phyloP scores from a whole-genome alignment of 441 rosid species.

The Aquilaria agallochum region DNA sequence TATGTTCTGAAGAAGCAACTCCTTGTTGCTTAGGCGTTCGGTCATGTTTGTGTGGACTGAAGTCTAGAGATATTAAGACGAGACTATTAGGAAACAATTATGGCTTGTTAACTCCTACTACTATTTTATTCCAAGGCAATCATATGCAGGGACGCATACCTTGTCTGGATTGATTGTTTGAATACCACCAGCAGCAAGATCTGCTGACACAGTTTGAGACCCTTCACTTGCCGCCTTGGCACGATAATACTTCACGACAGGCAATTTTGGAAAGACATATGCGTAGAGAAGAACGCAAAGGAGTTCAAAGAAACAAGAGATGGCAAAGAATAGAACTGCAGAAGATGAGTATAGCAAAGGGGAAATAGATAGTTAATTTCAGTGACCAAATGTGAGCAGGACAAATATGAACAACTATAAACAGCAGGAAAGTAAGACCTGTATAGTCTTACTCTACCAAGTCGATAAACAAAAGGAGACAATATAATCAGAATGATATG shows the following conservation, averaged over 20 bases:
- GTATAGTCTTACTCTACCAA: too few relatives aligned
- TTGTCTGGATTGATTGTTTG: slow-evolving; percentile 14
- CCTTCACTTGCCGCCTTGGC: slow-evolving; percentile 69
- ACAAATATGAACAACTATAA: too few relatives aligned
- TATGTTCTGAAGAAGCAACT: slow-evolving; percentile 38
- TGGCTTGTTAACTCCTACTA: background rate
- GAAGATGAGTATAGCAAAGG: background rate
- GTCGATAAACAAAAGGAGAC: too few relatives aligned
- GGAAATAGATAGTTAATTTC: background rate
- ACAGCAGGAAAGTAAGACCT: too few relatives aligned
- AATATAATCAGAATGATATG: too few relatives aligned
- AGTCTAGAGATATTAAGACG: background rate
- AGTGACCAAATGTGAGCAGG: slow-evolving; percentile 3
- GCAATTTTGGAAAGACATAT: slow-evolving; percentile 44
- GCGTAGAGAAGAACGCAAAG: slow-evolving; percentile 59
- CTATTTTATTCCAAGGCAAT: background rate
- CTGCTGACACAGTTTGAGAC: slow-evolving; percentile 64
- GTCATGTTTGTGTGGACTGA: slow-evolving; percentile 24
- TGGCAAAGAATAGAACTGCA: slow-evolving; percentile 58
- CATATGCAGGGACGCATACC: slow-evolving; percentile 12
- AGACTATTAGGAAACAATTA: background rate
- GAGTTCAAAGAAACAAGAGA: slow-evolving; percentile 47
- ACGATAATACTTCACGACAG: slow-evolving; percentile 58
- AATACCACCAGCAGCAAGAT: slow-evolving; percentile 74
- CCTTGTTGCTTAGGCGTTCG: slow-evolving; percentile 45